Evolutionary conservation across 73 alveolate species (phyloP).

Genomic region (Paramecium caudatum): DNA sequence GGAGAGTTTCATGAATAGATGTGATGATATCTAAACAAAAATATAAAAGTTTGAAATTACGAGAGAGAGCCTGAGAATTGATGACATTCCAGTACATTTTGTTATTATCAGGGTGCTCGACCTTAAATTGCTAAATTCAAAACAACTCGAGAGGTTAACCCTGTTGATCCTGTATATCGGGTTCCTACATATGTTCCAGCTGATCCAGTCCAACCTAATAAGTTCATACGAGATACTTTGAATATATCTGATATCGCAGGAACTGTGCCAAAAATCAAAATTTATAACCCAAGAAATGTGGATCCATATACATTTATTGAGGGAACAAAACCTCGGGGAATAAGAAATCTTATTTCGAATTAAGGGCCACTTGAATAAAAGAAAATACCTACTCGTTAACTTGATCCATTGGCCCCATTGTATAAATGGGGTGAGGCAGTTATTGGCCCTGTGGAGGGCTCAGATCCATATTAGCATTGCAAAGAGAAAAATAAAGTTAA

Average conservation of each 20-base stretch:
- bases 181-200: not conserved
- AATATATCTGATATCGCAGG: conserved; percentile 31
- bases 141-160: conserved; percentile 19
- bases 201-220: not conserved
- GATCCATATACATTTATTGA: conserved; percentile 32
- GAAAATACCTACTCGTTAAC: not conserved
- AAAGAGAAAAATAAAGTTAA: not conserved
- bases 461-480: not conserved
- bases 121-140: conserved; percentile 3
- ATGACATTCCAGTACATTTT: conserved; percentile 15
- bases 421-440: conserved; percentile 29
- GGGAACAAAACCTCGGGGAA: conserved; percentile 20
- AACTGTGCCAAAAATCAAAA: conserved; percentile 30
- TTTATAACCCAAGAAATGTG: conserved; percentile 30
- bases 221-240: conserved; percentile 48
- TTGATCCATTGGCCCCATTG: not conserved
- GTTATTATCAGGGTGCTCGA: not conserved
- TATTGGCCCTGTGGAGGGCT: conserved; percentile 29
- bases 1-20: not conserved
- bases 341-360: not conserved
- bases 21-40: not conserved
- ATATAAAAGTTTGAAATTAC: not conserved
- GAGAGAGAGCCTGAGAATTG: not conserved
- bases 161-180: conserved; percentile 18
- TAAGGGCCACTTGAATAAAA: not conserved